Conservation (phyloP, 2,329 filamentous ascomycete genomes). For the Pseudogymnoascus sp. region DNA sequence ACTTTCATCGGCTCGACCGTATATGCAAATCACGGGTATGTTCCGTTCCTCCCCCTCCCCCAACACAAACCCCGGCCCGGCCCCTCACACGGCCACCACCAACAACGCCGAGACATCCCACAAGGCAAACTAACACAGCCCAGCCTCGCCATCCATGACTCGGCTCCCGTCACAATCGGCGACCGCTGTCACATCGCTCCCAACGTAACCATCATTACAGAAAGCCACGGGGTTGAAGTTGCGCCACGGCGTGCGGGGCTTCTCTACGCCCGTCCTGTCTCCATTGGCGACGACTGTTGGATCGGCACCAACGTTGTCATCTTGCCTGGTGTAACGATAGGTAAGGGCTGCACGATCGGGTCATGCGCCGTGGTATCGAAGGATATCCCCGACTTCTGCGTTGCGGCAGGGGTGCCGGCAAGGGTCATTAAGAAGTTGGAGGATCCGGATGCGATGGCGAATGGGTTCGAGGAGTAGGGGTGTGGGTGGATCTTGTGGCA, state of each 20-base stretch:
- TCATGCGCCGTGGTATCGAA: slow-evolving; percentile 44
- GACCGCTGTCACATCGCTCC: slow-evolving; percentile 48
- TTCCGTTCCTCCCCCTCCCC: not conserved
- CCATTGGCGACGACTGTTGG: slow-evolving; percentile 49
- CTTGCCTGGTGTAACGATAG: slow-evolving; percentile 46
- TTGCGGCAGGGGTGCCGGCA: slow-evolving; percentile 20
- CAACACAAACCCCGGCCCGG: not conserved
- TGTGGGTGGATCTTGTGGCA: not conserved
- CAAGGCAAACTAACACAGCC: slow-evolving; percentile 1
- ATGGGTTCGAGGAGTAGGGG: not conserved
- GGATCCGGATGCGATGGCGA: not conserved
- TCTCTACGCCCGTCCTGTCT: slow-evolving; percentile 38
- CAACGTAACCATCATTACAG: slow-evolving; percentile 63
- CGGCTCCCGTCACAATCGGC: slow-evolving; percentile 40
- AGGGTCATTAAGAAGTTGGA: slow-evolving; percentile 12
- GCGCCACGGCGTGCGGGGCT: slow-evolving; percentile 47
- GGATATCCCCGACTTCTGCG: slow-evolving; percentile 16
- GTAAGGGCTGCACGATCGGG: slow-evolving; percentile 44
- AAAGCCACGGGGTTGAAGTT: slow-evolving; percentile 62
- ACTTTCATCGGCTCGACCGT: slow-evolving; percentile 16
- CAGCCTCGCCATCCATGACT: slow-evolving; percentile 22
- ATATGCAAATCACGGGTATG: slow-evolving; percentile 21
- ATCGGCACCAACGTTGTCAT: slow-evolving; percentile 44
- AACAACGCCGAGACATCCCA: not conserved
- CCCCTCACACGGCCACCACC: not conserved